phyloP scores from a whole-genome alignment of 306 rosid species.

The Quercus bicolor region DNA sequence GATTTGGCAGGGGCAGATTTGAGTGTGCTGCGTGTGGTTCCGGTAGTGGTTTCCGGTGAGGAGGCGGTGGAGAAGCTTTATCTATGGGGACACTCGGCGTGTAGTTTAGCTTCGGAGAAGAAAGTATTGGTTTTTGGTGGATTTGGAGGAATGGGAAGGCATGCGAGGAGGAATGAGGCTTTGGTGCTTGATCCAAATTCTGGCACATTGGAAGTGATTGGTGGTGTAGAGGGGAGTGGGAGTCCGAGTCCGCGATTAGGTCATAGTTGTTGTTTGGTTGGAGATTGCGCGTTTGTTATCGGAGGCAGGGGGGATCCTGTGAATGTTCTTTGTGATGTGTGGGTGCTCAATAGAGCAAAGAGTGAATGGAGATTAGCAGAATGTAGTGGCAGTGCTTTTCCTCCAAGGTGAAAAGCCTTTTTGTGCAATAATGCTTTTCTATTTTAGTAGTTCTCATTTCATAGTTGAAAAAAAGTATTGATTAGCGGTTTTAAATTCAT shows the following conservation, averaged over 20 bases:
- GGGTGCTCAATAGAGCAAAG: conserved; percentile 50
- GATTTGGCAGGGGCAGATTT: conserved; percentile 79
- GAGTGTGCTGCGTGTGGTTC: conserved; percentile 44
- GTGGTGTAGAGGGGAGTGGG: conserved; percentile 12
- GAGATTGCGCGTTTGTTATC: conserved; percentile 60
- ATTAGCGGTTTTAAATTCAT: too few species aligned
- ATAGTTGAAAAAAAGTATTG: too few species aligned
- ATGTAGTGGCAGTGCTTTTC: conserved; percentile 54
- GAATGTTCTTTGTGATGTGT: conserved; percentile 68
- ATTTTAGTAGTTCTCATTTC: conserved; percentile 5
- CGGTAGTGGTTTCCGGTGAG: conserved; percentile 55
- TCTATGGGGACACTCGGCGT: conserved; percentile 88
- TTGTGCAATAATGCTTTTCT: neutral
- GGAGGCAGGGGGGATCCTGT: conserved; percentile 90
- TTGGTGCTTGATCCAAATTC: conserved; percentile 53
- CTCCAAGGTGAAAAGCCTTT: conserved; percentile 58
- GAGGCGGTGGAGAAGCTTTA: conserved; percentile 68
- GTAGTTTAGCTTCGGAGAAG: conserved; percentile 30
- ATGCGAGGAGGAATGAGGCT: conserved; percentile 64
- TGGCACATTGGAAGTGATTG: conserved; percentile 45
- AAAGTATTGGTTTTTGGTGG: conserved; percentile 75
- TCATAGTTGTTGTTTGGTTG: conserved; percentile 70
- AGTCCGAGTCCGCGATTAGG: conserved; percentile 65
- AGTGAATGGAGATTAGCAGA: conserved; percentile 55
- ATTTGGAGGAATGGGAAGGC: conserved; percentile 92